Evolutionary conservation across 768 basidiomycete genomes (phyloP), one percentile per base, ranked within the genome.

Genomic region (Agaricus sinodeliciosus): DNA sequence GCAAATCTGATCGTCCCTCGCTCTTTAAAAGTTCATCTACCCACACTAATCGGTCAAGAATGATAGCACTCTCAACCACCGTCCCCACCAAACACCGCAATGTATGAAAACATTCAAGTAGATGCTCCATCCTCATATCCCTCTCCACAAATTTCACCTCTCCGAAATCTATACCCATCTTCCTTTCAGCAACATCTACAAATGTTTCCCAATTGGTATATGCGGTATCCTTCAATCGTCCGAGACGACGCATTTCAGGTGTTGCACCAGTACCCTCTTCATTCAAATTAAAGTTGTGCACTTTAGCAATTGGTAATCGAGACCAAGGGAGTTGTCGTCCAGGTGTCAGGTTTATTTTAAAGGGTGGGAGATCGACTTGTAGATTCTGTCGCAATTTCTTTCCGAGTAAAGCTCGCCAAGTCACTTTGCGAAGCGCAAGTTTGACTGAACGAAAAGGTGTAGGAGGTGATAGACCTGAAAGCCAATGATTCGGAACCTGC

Each of bases 81-180:
- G 86, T 82, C 0, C 88, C 88, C 0, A 87, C 59, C 39, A 87
- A 66, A 63, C 87, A 88, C 19, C 87, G 75, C 15, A 87, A 65
- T 0, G 81, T 72, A 55, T 90, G 85, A 19, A 87, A 62, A n/a
- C 77, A 74, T 44, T 77, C 79, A 9, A 90, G 59, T 31, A 72
- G 69, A 28, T 68, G 63, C 58, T 75, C 75, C 31, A 70, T 57
- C 3, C 43, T 42, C 18, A 53, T 15, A 31, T 63, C 45, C 18
- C 54, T 60, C 13, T 58, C 34, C 9, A 35, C 25, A 36, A 28
- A 19, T 5, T 50, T 35, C 11, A 37, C 35, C 19, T 35, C 52
- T 42, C 48, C 16, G 43, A 60, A 51, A 37, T 59, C 61, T 58
- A 62, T 65, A 62, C 62, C 60, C 57, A 72, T 55, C 43, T 63